These are phyloP conservation scores for Aspergillus funiculosus DNA, from an alignment of 495 filamentous ascomycete genomes.

Conservation along the genomic window DNA sequence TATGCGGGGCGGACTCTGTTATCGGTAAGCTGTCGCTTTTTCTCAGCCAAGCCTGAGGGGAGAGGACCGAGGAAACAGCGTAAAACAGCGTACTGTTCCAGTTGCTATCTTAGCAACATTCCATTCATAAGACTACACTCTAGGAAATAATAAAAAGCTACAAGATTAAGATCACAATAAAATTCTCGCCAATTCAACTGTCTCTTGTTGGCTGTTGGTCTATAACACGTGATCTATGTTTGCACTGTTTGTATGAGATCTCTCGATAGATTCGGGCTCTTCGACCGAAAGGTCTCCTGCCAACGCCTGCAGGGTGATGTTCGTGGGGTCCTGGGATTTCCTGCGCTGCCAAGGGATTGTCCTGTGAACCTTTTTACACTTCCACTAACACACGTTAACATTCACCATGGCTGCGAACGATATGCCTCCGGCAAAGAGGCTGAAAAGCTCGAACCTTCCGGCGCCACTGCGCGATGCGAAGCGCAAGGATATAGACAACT, in stretches of 20 bases:
- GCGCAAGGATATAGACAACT: constrained; percentile 92
- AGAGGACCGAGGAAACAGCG: too few relatives aligned
- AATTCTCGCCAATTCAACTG: too few relatives aligned
- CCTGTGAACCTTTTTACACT: not conserved
- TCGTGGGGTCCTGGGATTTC: too few relatives aligned
- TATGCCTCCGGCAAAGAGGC: constrained; percentile 41
- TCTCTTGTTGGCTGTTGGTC: too few relatives aligned
- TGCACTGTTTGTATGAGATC: constrained; percentile 14
- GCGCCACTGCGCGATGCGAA: constrained; percentile 49
- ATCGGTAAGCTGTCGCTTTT: constrained; percentile 4
- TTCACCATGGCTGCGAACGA: constrained; percentile 36
- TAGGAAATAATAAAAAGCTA: too few relatives aligned
- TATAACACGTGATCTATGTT: constrained; percentile 14
- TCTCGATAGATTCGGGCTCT: constrained; percentile 7
- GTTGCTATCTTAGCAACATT: too few relatives aligned
- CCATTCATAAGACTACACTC: too few relatives aligned
- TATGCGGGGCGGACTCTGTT: constrained; percentile 1
- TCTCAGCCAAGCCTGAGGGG: not conserved
- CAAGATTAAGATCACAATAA: too few relatives aligned
- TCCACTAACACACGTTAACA: not conserved
- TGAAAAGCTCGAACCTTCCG: constrained; percentile 38
- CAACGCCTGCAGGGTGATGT: constrained; percentile 9
- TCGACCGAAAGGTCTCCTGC: not conserved
- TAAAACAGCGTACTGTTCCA: too few relatives aligned
- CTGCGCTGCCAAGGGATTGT: too few relatives aligned